Base-by-base conservation (phyloP, 441 rosid species). In the Eruca vesicaria region DNA sequence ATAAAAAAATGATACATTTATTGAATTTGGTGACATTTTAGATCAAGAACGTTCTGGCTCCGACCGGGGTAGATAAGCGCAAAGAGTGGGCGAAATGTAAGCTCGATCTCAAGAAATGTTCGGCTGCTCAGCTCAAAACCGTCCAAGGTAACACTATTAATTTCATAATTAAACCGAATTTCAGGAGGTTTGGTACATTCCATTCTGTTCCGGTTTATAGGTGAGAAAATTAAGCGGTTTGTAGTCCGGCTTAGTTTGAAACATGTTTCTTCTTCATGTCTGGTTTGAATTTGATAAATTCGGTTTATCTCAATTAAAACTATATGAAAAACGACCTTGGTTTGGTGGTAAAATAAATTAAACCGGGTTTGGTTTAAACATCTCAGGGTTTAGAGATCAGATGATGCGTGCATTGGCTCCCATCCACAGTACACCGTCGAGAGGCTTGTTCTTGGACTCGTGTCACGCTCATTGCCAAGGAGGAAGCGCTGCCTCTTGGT, bases 401-500 rank as follows among this genome's bases (percentile, higher is more conserved):
- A 83, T 90, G 79, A 66, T 93, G 81, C 2, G 21, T 53, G 86
- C 98, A 3, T 36, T 94, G 78, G 64, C 71, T 5, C 75, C 85
- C 35, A 60, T 84, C 5, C 88, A 73, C 10, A 86, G 28, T 31
- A 69, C 84, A 3, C 18, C 86, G 23, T 62, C 87, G 2, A 81
- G 59, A 18, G 98, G 99, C 36, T 57, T 86, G 79, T 95, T 86
- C 74, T 82, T 95, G 66, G 89, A 92, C 62, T 88, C 98, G 3
- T 95, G 99, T 81, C 83, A 87, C 55, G 89, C 90, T 57, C 98
- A 95, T 64, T 95, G 99, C 85, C 99, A 92, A 83, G 78, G 89
- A 0, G 96, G 86, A 60, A 85, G 76, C 78, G 83, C 72, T 12
- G 82, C 81, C 5, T 83, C 86, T 1, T 96, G 97, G 95, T 79